Evolutionary conservation across 1,139 yeast species (phyloP).

Genomic region (Meyerozyma sp.): DNA sequence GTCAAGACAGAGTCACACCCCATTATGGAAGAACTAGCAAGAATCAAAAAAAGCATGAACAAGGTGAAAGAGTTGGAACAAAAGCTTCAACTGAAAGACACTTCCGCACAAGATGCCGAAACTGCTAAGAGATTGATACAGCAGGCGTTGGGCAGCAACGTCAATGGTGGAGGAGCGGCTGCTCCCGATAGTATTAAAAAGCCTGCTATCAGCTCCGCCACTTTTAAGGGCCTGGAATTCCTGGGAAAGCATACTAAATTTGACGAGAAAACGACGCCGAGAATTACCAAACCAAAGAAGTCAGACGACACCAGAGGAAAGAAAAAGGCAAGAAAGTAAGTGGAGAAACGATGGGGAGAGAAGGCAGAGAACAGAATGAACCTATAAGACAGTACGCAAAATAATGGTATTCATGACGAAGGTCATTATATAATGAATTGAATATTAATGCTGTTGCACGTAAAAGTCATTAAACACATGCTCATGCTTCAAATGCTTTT

Average conservation of each 20-base stretch:
- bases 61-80: constrained; percentile 45
- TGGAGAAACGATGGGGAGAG: no score
- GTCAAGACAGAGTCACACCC: constrained; percentile 54
- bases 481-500: constrained; percentile 53
- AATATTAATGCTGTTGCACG: neutral
- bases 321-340: constrained; percentile 4
- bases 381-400: no score
- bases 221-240: constrained; percentile 23
- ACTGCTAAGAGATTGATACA: constrained; percentile 41
- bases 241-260: constrained; percentile 59
- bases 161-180: constrained; percentile 27
- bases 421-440: neutral
- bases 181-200: constrained; percentile 18
- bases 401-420: neutral
- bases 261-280: constrained; percentile 11
- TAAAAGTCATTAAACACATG: constrained; percentile 55
- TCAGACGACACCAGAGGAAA: constrained; percentile 3
- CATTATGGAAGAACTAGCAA: constrained; percentile 61
- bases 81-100: constrained; percentile 9
- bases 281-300: constrained; percentile 2
- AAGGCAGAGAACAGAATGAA: no score
- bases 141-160: constrained; percentile 37
- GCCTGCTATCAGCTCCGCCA: constrained; percentile 57
- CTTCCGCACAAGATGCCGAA: constrained; percentile 21
- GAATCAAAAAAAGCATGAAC: constrained; percentile 68